Evolutionary conservation across 1,284 basidiomycete genomes (phyloP), one percentile per base, ranked within the genome.

Genomic region (Ganoderma multipileum): DNA sequence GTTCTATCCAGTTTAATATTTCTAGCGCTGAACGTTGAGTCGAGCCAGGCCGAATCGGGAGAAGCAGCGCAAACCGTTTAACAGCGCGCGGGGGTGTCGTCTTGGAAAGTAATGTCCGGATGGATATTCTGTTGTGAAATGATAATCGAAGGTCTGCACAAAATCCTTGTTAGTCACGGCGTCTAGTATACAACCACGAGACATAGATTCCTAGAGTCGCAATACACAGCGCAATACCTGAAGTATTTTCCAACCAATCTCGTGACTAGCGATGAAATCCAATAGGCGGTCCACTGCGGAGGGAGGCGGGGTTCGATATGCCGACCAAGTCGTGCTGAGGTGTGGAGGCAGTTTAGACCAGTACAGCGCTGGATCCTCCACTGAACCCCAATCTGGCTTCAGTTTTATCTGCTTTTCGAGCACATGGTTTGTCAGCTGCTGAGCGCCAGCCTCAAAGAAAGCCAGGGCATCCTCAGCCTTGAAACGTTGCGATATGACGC

Each of bases 381-480:
- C 3, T 4, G 18, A 18, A 3, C 52, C 47, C 18, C n/a, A 64
- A 3, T 44, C 36, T 3, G 33, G 33, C n/a, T 36, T 7, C 39
- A 68, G 30, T 0, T 26, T 0, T 11, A 65, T 9, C 3, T n/a
- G 30, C 1, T 33, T 42, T 23, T 42, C 23, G 16, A 57, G 26
- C 23, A 42, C 33, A 2, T 59, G 33, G 28, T 39, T 23, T 2
- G 57, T 38, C 38, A 69, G 8, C 1, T 26, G 7, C 0, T 16
- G 9, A 0, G 12, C 5, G 9, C 36, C 42, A 2, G 36, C 60
- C 3, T 55, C 33, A 23, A 65, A 52, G 58, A 71, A 71, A 2
- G 28, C 14, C 14, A 44, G 28, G 28, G 70, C 64, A 12, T 67
- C 67, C 7, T 52, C 50, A 1, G 67, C 67, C 1, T 59, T 71